Base-by-base conservation (phyloP, 2,329 filamentous ascomycete genomes). In the Amauroascus niger region DNA sequence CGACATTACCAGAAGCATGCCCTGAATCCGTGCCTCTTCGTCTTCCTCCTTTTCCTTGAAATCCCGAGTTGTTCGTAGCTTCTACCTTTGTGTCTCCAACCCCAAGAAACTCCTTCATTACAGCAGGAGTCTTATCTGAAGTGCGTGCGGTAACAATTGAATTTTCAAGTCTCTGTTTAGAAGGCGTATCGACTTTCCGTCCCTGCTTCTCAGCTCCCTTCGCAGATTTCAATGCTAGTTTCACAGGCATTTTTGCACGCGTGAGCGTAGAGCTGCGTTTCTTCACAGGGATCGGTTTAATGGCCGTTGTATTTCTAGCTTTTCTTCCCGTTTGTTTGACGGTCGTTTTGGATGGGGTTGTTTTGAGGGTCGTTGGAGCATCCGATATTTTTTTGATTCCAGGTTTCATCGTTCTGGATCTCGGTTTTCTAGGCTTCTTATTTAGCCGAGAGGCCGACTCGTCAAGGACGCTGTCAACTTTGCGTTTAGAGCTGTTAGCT, bases 401-500 rank as follows among this genome's bases (percentile, higher is more conserved):
- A 14, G 65, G 57, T 55, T 67, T 70, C 55, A 69, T 60, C 1
- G 64, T 63, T 39, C 63, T 64, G 41, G 45, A 20, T 37, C 35
- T 51, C 24, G 33, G 33, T 6, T 33, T 40, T 16, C 47, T 50
- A 16, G 61, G 63, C 46, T 62, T 66, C 53, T 69, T 69, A 52
- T 62, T 68, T n/a, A 60, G 54, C 13, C 61, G 62, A 5, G 63
- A 64, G 2, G 60, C 59, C 6, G 63, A 61, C 30, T 63, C 61
- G 39, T 65, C 58, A 20, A 63, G 56, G 18, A 60, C 61, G 35
- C 58, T 63, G 7, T 57, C 59, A 22, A 58, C 47, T 58, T 70
- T 71, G 52, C 68, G 67, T 55, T 71, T 72, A 7, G 64, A 64
- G 1, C 62, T 62, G 0, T 55, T 49, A 30, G 61, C 59, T 39